Percentiles rank a stretch among this genome's conserved stretches.
Conservation (phyloP, 2,329 filamentous ascomycete genomes). For the Hypoxylon sp. region DNA sequence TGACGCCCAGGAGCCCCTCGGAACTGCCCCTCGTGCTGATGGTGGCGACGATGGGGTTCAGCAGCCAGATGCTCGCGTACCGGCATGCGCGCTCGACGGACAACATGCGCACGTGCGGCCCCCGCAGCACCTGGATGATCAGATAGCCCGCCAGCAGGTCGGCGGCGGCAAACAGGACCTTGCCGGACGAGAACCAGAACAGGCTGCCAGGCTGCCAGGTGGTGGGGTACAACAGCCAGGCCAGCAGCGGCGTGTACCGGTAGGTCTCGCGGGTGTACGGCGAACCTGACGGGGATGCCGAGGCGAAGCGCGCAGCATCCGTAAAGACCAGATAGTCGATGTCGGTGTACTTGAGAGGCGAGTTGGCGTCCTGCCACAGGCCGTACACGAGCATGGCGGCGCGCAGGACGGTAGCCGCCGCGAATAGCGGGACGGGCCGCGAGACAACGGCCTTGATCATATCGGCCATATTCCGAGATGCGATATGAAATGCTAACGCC, state of each 20-base stretch:
- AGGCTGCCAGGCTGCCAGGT: slow-evolving; percentile 47
- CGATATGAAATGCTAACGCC: neutral
- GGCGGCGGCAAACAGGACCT: slow-evolving; percentile 81
- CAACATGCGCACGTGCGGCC: slow-evolving; percentile 53
- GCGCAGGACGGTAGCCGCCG: slow-evolving; percentile 70
- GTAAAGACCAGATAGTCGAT: slow-evolving; percentile 99
- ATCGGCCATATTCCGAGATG: slow-evolving; percentile 34
- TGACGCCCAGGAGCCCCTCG: slow-evolving; percentile 85
- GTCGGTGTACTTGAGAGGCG: slow-evolving; percentile 95
- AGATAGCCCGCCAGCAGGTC: slow-evolving; percentile 85
- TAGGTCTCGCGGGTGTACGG: slow-evolving; percentile 94
- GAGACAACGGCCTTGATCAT: slow-evolving; percentile 45
- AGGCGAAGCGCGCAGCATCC: slow-evolving; percentile 79
- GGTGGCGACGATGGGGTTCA: slow-evolving; percentile 97
- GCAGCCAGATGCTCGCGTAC: slow-evolving; percentile 87
- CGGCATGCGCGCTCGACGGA: slow-evolving; percentile 65
- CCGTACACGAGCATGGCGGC: slow-evolving; percentile 82
- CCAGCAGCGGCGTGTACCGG: slow-evolving; percentile 92
- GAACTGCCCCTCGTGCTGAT: slow-evolving; percentile 96
- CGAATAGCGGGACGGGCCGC: slow-evolving; percentile 60
- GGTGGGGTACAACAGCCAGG: slow-evolving; percentile 89
- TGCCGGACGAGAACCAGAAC: slow-evolving; percentile 82
- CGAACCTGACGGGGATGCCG: slow-evolving; percentile 72
- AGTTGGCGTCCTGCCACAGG: slow-evolving; percentile 89
- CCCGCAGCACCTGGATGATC: slow-evolving; percentile 49